Percentiles rank a stretch among this genome's conserved stretches.
These are phyloP conservation scores for Lentinula detonsa DNA, from an alignment of 768 basidiomycete genomes.

Conservation along the genomic window DNA sequence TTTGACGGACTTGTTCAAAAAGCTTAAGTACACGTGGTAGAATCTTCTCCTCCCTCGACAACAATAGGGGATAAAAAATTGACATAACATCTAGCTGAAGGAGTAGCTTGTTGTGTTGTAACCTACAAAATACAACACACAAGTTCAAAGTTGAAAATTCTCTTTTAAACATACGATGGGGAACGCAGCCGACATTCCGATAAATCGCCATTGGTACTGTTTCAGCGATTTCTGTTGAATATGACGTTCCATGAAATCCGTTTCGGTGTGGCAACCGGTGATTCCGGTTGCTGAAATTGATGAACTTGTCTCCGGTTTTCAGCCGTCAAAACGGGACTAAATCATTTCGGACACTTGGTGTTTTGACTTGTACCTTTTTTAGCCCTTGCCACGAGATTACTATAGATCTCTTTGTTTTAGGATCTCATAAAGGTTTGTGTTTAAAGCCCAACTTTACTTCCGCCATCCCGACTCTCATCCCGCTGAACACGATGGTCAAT, in stretches of 20 bases:
- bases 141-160: too few species aligned
- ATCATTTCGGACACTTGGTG: background rate
- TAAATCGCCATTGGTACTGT: background rate
- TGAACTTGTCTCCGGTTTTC: background rate
- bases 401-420: background rate
- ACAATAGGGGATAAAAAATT: background rate
- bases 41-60: background rate
- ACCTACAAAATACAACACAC: too few species aligned
- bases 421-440: background rate
- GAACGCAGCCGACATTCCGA: background rate
- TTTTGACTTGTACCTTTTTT: slow-evolving; percentile 3
- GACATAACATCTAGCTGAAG: background rate
- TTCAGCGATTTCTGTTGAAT: background rate
- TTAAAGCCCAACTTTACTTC: slow-evolving; percentile 1
- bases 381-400: slow-evolving; percentile 1
- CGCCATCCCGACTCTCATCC: slow-evolving; percentile 2
- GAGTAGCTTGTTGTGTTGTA: background rate
- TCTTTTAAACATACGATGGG: background rate
- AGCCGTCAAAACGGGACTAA: slow-evolving; percentile 4
- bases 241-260: background rate
- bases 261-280: slow-evolving; percentile 2
- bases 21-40: background rate
- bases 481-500: background rate
- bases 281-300: slow-evolving; percentile 1
- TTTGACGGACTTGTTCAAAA: background rate